Conservation (phyloP, 257 asterid species). For the Lithospermum erythrorhizon region DNA sequence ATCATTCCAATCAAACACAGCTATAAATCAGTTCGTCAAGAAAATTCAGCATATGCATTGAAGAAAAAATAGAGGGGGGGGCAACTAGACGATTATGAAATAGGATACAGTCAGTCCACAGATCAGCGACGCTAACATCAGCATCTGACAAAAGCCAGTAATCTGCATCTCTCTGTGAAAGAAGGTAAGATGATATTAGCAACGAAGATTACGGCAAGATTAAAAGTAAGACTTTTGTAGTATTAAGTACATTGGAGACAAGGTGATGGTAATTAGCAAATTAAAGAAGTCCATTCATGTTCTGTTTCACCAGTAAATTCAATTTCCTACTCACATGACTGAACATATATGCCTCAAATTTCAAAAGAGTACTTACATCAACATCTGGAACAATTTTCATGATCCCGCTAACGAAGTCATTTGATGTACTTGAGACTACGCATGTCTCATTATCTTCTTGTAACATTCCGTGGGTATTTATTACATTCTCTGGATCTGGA, state of each 20-base stretch:
- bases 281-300: too few species aligned
- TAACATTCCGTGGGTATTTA: slow-evolving; percentile 26
- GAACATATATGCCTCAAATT: neutral
- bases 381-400: slow-evolving; percentile 68
- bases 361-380: slow-evolving; percentile 39
- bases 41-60: slow-evolving; percentile 4
- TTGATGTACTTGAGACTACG: slow-evolving; percentile 33
- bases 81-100: slow-evolving; percentile 1
- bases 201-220: neutral
- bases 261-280: too few species aligned
- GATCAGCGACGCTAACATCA: slow-evolving; percentile 76
- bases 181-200: neutral
- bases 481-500: slow-evolving; percentile 21
- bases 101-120: slow-evolving; percentile 80
- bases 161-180: slow-evolving; percentile 69
- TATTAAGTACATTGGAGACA: too few species aligned
- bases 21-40: slow-evolving; percentile 23
- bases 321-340: neutral
- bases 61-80: neutral
- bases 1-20: slow-evolving; percentile 53
- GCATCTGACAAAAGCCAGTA: slow-evolving; percentile 83
- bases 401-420: slow-evolving; percentile 67
- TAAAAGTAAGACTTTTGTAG: neutral
- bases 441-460: slow-evolving; percentile 27
- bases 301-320: neutral